Base-by-base conservation (phyloP, 179 eudicot species). In the Beta macrorhiza region DNA sequence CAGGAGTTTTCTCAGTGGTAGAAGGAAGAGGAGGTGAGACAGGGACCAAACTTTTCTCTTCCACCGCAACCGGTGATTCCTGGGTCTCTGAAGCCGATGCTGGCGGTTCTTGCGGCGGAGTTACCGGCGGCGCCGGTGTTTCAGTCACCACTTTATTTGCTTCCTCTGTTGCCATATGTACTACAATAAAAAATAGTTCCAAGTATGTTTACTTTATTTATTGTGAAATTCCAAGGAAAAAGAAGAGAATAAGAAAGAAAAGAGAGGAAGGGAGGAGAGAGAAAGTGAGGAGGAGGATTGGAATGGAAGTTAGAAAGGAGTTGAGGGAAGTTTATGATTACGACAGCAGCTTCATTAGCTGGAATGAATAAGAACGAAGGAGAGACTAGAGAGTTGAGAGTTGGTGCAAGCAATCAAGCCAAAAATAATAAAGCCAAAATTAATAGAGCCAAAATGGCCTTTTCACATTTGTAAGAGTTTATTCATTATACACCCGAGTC, bases 21-120 rank as follows among this genome's bases (percentile, higher is more conserved):
- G 67, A 2, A n/a, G 65, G 16, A 5, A 42, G 83, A 76, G 85
- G 83, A 3, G 75, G 76, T 22, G 87, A 81, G 68, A 32, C 44
- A 22, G 15, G 69, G n/a, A 87, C 79, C 52, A 82, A 79, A 22
- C 83, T 42, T 82, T 91, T 89, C 89, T 89, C 91, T 73, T 85
- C 90, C 8, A 80, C 83, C 13, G 75, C 76, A 72, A 55, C 78
- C 16, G 69, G 22, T 19, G 79, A n/a, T 16, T 72, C 83, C 22
- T 57, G 72, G 0, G 80, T 44, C 20, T 67, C 83, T 10, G 78
- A 71, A 29, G 68, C 84, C n/a, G 87, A 77, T 1, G 81, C 67
- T 0, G 89, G 89, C 0, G 89, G 72, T 0, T 80, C 81, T 20
- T 75, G 81, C 7, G 82, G 81, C 47, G 84, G 83, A 3, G 83